Evolutionary conservation across 2,329 filamentous ascomycete species (phyloP).

Genomic region (Byssochlamys sp.): DNA sequence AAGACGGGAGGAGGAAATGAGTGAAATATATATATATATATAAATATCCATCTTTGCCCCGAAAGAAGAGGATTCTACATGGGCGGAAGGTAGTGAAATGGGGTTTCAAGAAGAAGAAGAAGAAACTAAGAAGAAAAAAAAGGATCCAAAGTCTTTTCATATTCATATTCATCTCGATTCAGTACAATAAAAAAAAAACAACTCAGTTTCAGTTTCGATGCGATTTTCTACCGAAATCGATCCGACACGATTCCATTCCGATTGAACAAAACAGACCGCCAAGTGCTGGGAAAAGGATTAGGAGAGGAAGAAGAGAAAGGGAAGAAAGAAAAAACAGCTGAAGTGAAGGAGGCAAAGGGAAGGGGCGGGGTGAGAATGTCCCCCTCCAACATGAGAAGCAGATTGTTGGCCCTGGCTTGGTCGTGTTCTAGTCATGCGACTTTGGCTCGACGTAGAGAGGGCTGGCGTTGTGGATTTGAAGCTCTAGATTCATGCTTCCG

Average conservation of each 20-base stretch:
- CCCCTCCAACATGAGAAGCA: not conserved
- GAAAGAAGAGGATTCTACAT: too few relatives aligned
- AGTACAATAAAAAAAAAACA: not conserved
- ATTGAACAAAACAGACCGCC: not conserved
- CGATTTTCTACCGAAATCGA: not conserved
- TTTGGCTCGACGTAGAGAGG: not conserved
- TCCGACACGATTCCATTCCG: not conserved
- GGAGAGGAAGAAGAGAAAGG: not conserved
- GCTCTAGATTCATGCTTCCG: constrained; percentile 6
- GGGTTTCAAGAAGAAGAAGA: not conserved
- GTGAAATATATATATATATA: too few relatives aligned
- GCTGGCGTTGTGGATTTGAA: not conserved
- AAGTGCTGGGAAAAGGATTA: not conserved
- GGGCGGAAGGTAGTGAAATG: too few relatives aligned
- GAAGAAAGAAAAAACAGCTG: not conserved
- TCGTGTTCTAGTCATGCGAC: not conserved
- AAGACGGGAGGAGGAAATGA: too few relatives aligned
- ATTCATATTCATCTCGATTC: constrained; percentile 8
- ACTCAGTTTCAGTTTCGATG: not conserved
- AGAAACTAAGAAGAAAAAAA: not conserved
- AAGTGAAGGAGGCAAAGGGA: not conserved
- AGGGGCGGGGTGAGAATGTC: not conserved
- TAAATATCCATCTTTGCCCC: too few relatives aligned
- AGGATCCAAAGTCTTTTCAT: not conserved
- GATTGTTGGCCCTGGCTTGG: not conserved